Conservation (phyloP, 352 stramenopile genomes). For the Halophytophthora polymorphica region DNA sequence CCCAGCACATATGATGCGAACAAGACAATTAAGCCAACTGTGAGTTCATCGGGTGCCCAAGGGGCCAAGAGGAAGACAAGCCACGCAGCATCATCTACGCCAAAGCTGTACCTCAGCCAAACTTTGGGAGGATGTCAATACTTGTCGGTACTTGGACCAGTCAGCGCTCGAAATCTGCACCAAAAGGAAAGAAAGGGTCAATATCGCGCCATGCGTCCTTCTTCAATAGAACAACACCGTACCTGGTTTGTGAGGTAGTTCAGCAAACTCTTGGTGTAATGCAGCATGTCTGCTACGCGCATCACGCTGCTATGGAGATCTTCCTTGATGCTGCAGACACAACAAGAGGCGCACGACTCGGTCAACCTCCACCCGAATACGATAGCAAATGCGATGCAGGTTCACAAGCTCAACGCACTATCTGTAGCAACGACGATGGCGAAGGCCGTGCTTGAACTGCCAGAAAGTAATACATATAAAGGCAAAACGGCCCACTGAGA, state of each 20-base stretch:
- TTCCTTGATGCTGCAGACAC: slow-evolving; percentile 35
- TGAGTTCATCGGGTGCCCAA: too few species aligned
- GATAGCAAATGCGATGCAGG: slow-evolving; percentile 2
- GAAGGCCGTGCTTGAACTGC: slow-evolving; percentile 62
- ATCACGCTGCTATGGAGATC: slow-evolving; percentile 43
- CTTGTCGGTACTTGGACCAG: slow-evolving; percentile 20
- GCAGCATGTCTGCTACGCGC: slow-evolving; percentile 67
- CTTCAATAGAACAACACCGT: neutral
- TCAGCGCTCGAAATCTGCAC: slow-evolving; percentile 24
- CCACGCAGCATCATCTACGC: neutral
- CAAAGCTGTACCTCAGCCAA: slow-evolving; percentile 23
- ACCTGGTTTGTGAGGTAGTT: slow-evolving; percentile 72
- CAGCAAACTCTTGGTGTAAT: slow-evolving; percentile 69
- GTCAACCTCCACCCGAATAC: neutral
- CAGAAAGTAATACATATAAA: neutral
- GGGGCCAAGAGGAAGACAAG: too few species aligned
- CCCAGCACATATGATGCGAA: neutral
- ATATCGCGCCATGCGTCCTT: neutral
- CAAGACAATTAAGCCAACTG: too few species aligned
- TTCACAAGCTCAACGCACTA: slow-evolving; percentile 34
- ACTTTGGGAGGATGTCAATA: slow-evolving; percentile 18
- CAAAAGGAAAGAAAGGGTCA: slow-evolving; percentile 1
- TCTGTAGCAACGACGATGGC: slow-evolving; percentile 42
- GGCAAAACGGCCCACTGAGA: neutral
- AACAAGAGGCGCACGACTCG: neutral